These are phyloP conservation scores for Omphalea diandra DNA, from an alignment of 441 rosid species.

Conservation along the genomic window DNA sequence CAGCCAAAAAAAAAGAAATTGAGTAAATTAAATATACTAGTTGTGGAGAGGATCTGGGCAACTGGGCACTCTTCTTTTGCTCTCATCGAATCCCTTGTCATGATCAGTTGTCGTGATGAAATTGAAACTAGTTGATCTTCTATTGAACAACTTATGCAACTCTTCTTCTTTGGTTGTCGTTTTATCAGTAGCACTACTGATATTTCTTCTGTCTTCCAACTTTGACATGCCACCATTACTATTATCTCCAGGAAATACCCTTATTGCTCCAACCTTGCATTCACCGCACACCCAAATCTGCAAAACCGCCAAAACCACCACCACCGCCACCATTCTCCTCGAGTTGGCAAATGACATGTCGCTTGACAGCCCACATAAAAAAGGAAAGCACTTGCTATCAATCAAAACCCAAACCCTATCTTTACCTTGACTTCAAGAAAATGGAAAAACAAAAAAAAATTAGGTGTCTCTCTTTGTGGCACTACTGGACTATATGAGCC, in stretches of 20 bases:
- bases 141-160: conserved; percentile 42
- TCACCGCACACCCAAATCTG: conserved; percentile 48
- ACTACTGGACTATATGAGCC: neutral
- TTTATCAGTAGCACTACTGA: neutral
- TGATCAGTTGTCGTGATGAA: conserved; percentile 31
- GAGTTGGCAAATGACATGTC: conserved; percentile 29
- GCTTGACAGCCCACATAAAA: conserved; percentile 27
- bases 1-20: neutral
- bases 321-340: conserved; percentile 20
- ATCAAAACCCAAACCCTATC: neutral
- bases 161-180: conserved; percentile 27
- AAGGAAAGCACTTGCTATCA: neutral
- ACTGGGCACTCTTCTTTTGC: conserved; percentile 81
- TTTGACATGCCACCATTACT: conserved; percentile 1
- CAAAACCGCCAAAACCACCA: conserved; percentile 32
- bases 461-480: neutral
- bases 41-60: conserved; percentile 98
- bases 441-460: no score
- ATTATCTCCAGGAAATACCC: conserved; percentile 35
- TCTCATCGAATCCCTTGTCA: conserved; percentile 43
- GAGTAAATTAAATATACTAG: conserved; percentile 39
- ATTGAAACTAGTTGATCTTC: conserved; percentile 29
- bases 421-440: neutral
- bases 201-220: conserved; percentile 2
- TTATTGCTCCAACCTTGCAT: conserved; percentile 46